phyloP scores from a whole-genome alignment of 345 rosid genomes.

The Camelina neglecta region DNA sequence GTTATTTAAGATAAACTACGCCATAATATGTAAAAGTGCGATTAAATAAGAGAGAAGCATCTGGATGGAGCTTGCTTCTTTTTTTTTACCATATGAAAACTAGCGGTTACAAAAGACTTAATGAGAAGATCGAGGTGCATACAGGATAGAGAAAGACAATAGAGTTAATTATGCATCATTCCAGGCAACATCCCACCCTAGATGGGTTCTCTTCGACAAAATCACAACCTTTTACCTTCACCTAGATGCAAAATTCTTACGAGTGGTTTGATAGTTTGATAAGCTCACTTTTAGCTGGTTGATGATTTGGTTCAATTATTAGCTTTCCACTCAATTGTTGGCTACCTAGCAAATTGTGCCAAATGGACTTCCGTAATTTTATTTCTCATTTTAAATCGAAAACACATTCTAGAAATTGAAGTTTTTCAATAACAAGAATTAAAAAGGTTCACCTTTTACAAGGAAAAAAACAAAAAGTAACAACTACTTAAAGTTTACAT shows the following conservation, averaged over 20 bases:
- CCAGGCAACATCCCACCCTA: too few relatives aligned
- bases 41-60: too few relatives aligned
- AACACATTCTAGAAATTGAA: neutral
- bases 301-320: neutral
- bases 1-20: too few relatives aligned
- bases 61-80: too few relatives aligned
- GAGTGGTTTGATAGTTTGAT: neutral
- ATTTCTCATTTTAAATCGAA: neutral
- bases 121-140: too few relatives aligned
- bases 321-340: neutral
- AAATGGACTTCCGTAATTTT: neutral
- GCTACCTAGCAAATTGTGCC: neutral
- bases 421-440: neutral
- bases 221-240: neutral
- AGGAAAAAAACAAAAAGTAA: neutral
- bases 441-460: neutral
- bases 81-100: too few relatives aligned
- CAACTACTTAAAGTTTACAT: neutral
- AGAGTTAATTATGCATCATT: too few relatives aligned
- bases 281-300: neutral
- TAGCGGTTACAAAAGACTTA: too few relatives aligned
- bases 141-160: too few relatives aligned
- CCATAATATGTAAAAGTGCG: too few relatives aligned
- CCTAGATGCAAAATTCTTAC: neutral
- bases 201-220: too few relatives aligned